These are phyloP conservation scores for Eucalyptus tenuipes DNA, from an alignment of 345 rosid genomes.

Conservation along the genomic window DNA sequence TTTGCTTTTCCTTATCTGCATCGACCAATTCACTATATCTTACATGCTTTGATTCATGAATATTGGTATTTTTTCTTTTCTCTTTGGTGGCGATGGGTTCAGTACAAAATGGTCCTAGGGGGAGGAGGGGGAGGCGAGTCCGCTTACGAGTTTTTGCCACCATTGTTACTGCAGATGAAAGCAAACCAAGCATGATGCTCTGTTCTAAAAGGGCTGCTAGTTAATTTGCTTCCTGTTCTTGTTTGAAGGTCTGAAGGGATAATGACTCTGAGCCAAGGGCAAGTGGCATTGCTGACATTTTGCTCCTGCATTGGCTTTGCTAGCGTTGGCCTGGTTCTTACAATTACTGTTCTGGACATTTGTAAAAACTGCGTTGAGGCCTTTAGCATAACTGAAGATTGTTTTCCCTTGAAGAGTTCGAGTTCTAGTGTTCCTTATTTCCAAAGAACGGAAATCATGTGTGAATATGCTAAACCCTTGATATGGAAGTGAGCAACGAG, in stretches of 20 bases:
- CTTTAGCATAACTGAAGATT: too few relatives aligned
- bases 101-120: accelerated
- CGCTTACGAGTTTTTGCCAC: background rate
- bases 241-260: conserved; percentile 56
- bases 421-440: too few relatives aligned
- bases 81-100: too few relatives aligned
- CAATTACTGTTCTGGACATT: conserved; percentile 48
- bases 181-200: background rate
- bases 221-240: background rate
- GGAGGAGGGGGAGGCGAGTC: accelerated
- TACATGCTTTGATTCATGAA: too few relatives aligned
- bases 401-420: conserved; percentile 62
- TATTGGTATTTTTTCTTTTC: too few relatives aligned
- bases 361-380: conserved; percentile 55
- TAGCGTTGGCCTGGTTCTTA: conserved; percentile 73
- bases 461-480: background rate
- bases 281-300: conserved; percentile 83
- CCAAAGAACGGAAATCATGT: background rate
- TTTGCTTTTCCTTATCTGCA: too few relatives aligned
- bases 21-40: too few relatives aligned
- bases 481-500: conserved; percentile 67
- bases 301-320: conserved; percentile 87
- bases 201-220: background rate
- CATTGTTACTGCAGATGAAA: too few relatives aligned
- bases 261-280: conserved; percentile 78